phyloP scores from a whole-genome alignment of 2,329 filamentous ascomycete genomes.

The Aspergillus pseudoviridinutans region DNA sequence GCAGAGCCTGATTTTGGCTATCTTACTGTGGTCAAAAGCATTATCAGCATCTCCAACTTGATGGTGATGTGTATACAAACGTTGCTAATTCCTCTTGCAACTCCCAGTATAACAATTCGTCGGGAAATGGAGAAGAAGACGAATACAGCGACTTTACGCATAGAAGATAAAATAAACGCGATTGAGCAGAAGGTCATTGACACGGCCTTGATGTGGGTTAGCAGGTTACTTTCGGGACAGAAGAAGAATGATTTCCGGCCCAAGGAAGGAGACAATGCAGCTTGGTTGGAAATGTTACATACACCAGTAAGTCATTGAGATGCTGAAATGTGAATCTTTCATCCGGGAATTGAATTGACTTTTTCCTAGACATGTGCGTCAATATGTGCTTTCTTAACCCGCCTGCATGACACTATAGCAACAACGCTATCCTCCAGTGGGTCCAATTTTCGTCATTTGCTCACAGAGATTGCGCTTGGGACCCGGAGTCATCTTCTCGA shows the following conservation, averaged over 20 bases:
- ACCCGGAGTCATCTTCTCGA: slow-evolving; percentile 77
- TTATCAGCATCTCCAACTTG: slow-evolving; percentile 84
- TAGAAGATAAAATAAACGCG: slow-evolving; percentile 78
- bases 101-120: slow-evolving; percentile 83
- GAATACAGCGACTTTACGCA: slow-evolving; percentile 65
- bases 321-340: background rate
- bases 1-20: slow-evolving; percentile 84
- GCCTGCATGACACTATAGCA: slow-evolving; percentile 59
- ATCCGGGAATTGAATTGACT: background rate
- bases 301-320: slow-evolving; percentile 53
- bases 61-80: slow-evolving; percentile 90
- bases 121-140: slow-evolving; percentile 85
- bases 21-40: slow-evolving; percentile 71
- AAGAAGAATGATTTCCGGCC: slow-evolving; percentile 88
- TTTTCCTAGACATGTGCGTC: slow-evolving; percentile 63
- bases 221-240: slow-evolving; percentile 68
- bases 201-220: slow-evolving; percentile 71
- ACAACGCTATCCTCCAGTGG: slow-evolving; percentile 62
- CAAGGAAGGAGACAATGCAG: slow-evolving; percentile 63
- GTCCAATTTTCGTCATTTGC: slow-evolving; percentile 76
- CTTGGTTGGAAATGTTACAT: slow-evolving; percentile 69
- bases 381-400: slow-evolving; percentile 74
- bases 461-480: slow-evolving; percentile 76
- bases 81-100: slow-evolving; percentile 83
- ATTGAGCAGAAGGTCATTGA: slow-evolving; percentile 67